phyloP scores from a whole-genome alignment of 306 rosid species.

The Myrica gale region DNA sequence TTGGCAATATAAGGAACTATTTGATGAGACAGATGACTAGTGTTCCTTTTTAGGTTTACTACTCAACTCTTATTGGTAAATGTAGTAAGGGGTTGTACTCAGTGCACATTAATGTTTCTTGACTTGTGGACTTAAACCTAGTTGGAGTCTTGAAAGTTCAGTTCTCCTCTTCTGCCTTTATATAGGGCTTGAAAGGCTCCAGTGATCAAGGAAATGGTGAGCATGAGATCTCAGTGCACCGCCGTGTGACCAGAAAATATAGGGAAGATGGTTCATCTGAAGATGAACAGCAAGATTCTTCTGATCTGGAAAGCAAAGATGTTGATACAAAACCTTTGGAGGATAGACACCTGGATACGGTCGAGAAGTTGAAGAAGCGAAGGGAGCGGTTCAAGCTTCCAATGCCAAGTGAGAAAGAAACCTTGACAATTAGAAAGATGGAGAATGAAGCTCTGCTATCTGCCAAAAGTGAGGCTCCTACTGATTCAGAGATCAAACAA shows the following conservation, averaged over 20 bases:
- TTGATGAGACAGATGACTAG: constrained; percentile 2
- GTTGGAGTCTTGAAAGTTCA: constrained; percentile 1
- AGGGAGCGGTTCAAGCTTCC: constrained; percentile 99
- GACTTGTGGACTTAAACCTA: neutral
- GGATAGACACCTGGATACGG: constrained; percentile 82
- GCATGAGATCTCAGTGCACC: constrained; percentile 50
- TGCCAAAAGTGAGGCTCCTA: constrained; percentile 56
- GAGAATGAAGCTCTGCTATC: constrained; percentile 74
- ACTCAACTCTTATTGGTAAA: neutral
- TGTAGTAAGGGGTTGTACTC: neutral
- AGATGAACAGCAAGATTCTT: constrained; percentile 69
- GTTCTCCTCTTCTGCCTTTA: constrained; percentile 25
- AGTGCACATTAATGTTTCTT: neutral
- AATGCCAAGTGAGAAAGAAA: constrained; percentile 91
- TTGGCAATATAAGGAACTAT: constrained; percentile 17
- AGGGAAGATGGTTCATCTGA: constrained; percentile 64
- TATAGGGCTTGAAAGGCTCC: constrained; percentile 71
- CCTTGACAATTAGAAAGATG: constrained; percentile 52
- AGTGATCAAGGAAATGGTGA: too few relatives aligned
- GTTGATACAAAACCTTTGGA: constrained; percentile 54
- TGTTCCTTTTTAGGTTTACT: neutral
- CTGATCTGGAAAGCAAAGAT: constrained; percentile 62
- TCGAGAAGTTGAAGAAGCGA: constrained; percentile 94
- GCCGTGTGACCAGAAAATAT: constrained; percentile 50
- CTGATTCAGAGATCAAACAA: constrained; percentile 69